Percentiles rank a stretch among this genome's conserved stretches.
Conservation (phyloP, 176 grass and related monocot species). For the Poa annua region DNA sequence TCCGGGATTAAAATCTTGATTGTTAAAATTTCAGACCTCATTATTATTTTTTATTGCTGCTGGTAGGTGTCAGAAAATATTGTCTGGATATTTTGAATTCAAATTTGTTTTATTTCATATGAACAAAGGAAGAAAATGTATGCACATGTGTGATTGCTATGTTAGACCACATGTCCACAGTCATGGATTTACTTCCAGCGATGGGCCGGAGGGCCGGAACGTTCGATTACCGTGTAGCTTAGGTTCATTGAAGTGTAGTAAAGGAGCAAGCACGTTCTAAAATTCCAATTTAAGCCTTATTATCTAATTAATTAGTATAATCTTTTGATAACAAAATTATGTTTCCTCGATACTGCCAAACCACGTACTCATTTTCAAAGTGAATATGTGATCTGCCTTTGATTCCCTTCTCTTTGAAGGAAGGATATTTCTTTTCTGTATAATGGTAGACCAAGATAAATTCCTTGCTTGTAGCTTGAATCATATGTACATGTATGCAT, state of each 20-base stretch:
- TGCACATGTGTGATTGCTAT: background rate
- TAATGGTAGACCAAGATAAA: background rate
- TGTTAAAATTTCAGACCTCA: background rate
- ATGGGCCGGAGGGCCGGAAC: background rate
- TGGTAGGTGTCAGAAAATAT: background rate
- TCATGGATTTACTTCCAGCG: background rate
- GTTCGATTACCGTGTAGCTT: background rate
- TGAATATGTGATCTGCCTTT: constrained; percentile 3
- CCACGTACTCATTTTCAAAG: constrained; percentile 2
- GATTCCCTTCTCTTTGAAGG: constrained; percentile 10
- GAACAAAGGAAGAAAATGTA: background rate
- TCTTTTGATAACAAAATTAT: background rate
- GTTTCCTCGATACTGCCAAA: background rate
- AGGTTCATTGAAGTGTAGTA: constrained; percentile 13
- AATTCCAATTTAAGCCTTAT: background rate
- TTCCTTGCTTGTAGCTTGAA: constrained; percentile 12
- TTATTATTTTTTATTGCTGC: background rate
- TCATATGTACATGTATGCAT: constrained; percentile 2
- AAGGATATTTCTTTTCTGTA: background rate
- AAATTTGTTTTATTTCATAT: background rate
- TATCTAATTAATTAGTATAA: background rate
- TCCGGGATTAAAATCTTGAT: background rate
- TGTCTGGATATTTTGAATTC: background rate
- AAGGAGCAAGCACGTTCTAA: background rate
- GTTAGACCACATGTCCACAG: background rate